Base-by-base conservation (phyloP, 148 eudicot species). In the Amaranthus palmeri region DNA sequence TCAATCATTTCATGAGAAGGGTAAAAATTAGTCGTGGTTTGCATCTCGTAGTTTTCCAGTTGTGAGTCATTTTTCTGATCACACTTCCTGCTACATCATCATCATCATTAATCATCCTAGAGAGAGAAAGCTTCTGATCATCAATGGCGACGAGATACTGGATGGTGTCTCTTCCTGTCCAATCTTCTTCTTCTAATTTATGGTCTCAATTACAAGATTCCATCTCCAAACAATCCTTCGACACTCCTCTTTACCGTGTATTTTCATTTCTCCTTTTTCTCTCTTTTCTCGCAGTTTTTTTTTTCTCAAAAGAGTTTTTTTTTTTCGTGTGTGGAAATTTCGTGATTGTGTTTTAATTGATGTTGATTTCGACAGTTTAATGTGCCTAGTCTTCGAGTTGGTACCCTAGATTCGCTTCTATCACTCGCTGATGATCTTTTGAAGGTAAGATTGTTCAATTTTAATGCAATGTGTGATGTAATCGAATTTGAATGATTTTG, bases 311-410 rank as follows among this genome's bases (percentile, higher is more conserved):
- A n/a, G n/a, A n/a, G n/a, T 61, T 44, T 6, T 12, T 7, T 13
- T 51, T 13, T 5, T 45, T 65, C 36, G 36, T 25, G 36, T 25
- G 36, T 25, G 2, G 1, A 14, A 45, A 8, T 47, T 3, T 15
- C 41, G 43, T 45, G 54, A 6, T 17, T 50, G 54, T 53, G 54
- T 55, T 8, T 4, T 6, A 8, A 8, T 64, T 47, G 68, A 15
- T 50, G 14, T 72, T 11, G 1, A 53, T 48, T 72, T 71, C 13
- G 5, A 84, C 89, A 95, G 98, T 95, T 91, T 79, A 95, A 89
- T 79, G 86, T 90, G 61, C 97, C 98, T n/a, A 89, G 86, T 90
- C 96, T 95, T n/a, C 87, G 97, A 51, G 96, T 95, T 5, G 97
- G 98, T 7, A 95, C 98, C 10, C 80, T 95, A 12, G 96, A 95